These are phyloP conservation scores for Oryza meyeriana DNA, from an alignment of 176 grass and related monocot genomes.

Conservation along the genomic window DNA sequence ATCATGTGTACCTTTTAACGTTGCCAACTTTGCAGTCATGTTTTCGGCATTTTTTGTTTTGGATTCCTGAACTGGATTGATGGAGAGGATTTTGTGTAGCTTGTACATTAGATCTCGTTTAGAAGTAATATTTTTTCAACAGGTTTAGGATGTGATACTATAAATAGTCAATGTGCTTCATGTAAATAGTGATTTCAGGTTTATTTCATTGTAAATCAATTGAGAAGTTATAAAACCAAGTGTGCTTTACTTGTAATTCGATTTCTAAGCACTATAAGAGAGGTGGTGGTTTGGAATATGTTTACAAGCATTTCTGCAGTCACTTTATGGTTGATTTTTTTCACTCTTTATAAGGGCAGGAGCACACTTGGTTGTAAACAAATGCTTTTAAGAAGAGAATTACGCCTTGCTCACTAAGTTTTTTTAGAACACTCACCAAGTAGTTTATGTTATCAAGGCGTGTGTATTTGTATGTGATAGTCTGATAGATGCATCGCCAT, in stretches of 20 bases:
- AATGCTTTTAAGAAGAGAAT: background rate
- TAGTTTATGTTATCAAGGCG: background rate
- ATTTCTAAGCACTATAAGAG: constrained; percentile 1
- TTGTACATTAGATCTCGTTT: background rate
- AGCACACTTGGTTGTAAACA: too few species aligned
- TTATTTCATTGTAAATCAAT: constrained; percentile 16
- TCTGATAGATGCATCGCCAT: background rate
- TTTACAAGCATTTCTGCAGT: background rate
- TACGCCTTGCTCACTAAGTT: background rate
- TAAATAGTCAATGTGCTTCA: constrained; percentile 16
- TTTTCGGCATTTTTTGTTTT: background rate
- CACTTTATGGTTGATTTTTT: background rate
- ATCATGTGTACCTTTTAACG: background rate
- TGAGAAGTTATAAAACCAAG: constrained; percentile 10
- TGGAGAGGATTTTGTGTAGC: constrained; percentile 26
- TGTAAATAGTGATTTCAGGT: background rate
- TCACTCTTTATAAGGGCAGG: background rate
- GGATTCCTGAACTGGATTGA: background rate
- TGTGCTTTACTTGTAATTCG: constrained; percentile 31
- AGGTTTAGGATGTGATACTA: constrained; percentile 9
- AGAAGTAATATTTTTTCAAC: constrained; percentile 6
- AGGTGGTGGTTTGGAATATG: background rate
- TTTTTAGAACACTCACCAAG: background rate
- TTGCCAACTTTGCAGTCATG: background rate
- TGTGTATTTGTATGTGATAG: background rate